Conservation (phyloP, 73 alveolate genomes). For the Paraurostyla sp. region DNA sequence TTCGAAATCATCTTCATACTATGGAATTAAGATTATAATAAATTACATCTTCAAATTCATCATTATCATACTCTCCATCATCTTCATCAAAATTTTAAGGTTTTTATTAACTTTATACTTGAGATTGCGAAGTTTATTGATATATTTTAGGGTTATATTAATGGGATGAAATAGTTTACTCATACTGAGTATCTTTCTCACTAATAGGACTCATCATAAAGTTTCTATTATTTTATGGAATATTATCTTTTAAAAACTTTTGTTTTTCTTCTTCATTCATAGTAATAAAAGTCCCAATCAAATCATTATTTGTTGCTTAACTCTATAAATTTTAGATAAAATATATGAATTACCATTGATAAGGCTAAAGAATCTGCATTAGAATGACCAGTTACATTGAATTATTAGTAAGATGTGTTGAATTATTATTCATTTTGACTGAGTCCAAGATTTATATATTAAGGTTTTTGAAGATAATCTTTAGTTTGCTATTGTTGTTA, state of each 20-base stretch:
- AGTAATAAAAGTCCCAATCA: conserved; percentile 39
- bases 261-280: conserved; percentile 39
- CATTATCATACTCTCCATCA: conserved; percentile 23
- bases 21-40: neutral
- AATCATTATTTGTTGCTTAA: neutral
- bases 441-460: conserved; percentile 12
- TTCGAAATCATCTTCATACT: conserved; percentile 49
- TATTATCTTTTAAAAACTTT: neutral
- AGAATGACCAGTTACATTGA: neutral
- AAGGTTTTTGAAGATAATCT: conserved; percentile 54
- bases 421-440: neutral
- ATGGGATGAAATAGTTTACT: neutral
- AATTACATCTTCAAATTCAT: conserved; percentile 47
- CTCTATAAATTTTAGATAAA: too few relatives aligned
- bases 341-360: too few relatives aligned
- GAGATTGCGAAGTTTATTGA: neutral
- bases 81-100: neutral
- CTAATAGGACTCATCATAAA: conserved; percentile 48
- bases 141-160: neutral
- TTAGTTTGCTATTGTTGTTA: neutral
- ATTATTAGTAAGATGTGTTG: neutral
- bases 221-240: neutral
- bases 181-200: conserved; percentile 27
- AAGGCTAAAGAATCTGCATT: neutral
- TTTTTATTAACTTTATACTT: neutral